Percentiles rank a stretch among this genome's conserved stretches.
phyloP scores from a whole-genome alignment of 805 yeast genomes.

The Candida andamanensis region DNA sequence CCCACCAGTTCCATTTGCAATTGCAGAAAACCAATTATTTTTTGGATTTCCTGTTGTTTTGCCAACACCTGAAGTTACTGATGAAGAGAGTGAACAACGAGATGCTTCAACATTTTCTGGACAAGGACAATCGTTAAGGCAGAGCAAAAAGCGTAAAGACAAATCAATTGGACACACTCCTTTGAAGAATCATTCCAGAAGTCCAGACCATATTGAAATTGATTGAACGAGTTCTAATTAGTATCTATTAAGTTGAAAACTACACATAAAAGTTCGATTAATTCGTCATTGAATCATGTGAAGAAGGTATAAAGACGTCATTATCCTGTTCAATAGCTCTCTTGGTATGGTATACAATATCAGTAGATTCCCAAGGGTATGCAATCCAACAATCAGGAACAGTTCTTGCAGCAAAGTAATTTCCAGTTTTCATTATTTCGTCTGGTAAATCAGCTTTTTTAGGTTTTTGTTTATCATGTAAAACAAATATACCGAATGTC shows the following conservation, averaged over 20 bases:
- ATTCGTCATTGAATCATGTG: conserved; percentile 7
- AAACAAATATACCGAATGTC: conserved; percentile 68
- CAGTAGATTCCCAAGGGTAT: conserved; percentile 81
- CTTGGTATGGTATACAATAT: conserved; percentile 67
- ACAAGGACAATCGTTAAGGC: conserved; percentile 71
- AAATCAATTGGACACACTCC: conserved; percentile 43
- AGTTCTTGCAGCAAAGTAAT: conserved; percentile 67
- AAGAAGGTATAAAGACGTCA: conserved; percentile 45
- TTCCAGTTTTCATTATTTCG: conserved; percentile 52
- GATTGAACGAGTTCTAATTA: too few species aligned
- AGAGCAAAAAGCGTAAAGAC: conserved; percentile 65
- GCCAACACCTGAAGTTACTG: conserved; percentile 28
- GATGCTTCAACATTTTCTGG: conserved; percentile 51
- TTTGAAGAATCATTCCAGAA: conserved; percentile 58
- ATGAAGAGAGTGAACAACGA: conserved; percentile 23
- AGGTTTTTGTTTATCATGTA: conserved; percentile 70
- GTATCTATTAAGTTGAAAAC: too few species aligned
- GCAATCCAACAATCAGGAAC: conserved; percentile 84
- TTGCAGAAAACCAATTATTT: conserved; percentile 84
- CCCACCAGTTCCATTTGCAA: conserved; percentile 62
- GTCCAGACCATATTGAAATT: conserved; percentile 78
- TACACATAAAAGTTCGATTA: conserved; percentile 2
- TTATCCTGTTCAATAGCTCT: conserved; percentile 73
- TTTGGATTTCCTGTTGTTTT: conserved; percentile 83
- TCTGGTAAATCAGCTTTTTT: conserved; percentile 70